Evolutionary conservation across 176 grass and related monocot genomes (phyloP), one percentile per base, ranked within the genome.

Genomic region (Juncus effusus): DNA sequence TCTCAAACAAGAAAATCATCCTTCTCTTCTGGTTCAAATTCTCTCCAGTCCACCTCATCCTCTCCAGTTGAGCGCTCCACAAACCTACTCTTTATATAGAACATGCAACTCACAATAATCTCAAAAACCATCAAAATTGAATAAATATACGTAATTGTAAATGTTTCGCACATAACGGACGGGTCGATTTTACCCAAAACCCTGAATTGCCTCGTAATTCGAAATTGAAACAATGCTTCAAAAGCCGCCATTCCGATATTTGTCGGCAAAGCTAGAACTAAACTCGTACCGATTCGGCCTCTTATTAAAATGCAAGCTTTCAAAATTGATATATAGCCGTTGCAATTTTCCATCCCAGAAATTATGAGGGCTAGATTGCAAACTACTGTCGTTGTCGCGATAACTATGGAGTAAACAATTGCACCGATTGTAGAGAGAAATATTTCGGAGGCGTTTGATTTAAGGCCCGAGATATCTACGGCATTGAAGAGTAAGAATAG

Each of bases 181-280:
- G 80, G 65, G 16, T 4, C 16, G 56, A 93, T 36, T 61, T 58
- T 81, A 10, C 75, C 72, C 19, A 51, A 73, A 2, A 12, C 50
- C 10, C 69, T 62, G 2, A 68, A 82, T 38, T 56, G 82, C 50
- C 69, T 73, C 16, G 89, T 84, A 13, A 99, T 82, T 13, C 94
- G 79, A 15, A 90, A 65, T 56, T 82, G 85, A 77, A 99, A 99
- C 41, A 99, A 79, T 3, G 89, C 88, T 73, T 99, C 94, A 0
- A 78, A 39, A 0, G 81, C 58, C 1, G 83, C 69, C 81, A 90
- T 78, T 60, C 76, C 81, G n/a, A 93, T 65, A 70, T 84, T 99
- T 10, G 83, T 79, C 1, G 88, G 82, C 68, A 99, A 80, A 16
- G 80, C 94, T 0, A 99, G 64, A 54, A 77, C 80, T 56, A 99